Base-by-base conservation (phyloP, 106 monocot species). In the Agapanthus africanus region DNA sequence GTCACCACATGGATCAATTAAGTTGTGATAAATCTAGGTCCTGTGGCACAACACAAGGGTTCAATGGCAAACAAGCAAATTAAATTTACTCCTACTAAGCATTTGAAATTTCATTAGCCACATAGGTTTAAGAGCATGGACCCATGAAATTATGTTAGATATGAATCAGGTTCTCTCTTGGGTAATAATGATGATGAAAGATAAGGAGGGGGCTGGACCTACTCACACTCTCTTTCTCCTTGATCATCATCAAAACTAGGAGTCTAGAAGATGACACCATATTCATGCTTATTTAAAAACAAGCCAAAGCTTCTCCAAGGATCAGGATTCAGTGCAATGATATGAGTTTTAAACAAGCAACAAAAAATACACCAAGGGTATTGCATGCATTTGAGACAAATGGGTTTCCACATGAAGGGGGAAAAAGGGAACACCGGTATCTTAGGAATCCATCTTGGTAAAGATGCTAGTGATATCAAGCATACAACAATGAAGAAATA, bases 211-310 rank as follows among this genome's bases (percentile, higher is more conserved):
- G 56, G 56, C 15, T 30, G 25, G 54, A 26, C 54, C 54, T 54
- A 26, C 54, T 59, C 59, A 59, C 33, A 32, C 16, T 59, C 11
- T 35, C 18, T 61, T 34, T 36, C 61, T 36, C 61, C 19, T 36
- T 36, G 8, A 0, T 23, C 61, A 34, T 61, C 61, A 61, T 34
- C 23, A 61, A 33, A 61, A 19, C 36, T 61, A n/a, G n/a, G n/a
- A n/a, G n/a, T n/a, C n/a, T n/a, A 35, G 61, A 61, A 61, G 61
- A 61, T 7, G 61, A 61, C n/a, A 33, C 36, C 36, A 61, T 36
- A 35, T 61, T 61, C 35, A 61, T 61, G 36, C 33, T 61, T 30
- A 54, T 35, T n/a, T n/a, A n/a, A n/a, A n/a, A n/a, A n/a, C n/a
- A n/a, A n/a, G n/a, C n/a, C n/a, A 36, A 11, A 61, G 16, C 33